Percentiles rank a stretch among this genome's conserved stretches.
Conservation (phyloP, 768 basidiomycete species). For the Mycena filopes region DNA sequence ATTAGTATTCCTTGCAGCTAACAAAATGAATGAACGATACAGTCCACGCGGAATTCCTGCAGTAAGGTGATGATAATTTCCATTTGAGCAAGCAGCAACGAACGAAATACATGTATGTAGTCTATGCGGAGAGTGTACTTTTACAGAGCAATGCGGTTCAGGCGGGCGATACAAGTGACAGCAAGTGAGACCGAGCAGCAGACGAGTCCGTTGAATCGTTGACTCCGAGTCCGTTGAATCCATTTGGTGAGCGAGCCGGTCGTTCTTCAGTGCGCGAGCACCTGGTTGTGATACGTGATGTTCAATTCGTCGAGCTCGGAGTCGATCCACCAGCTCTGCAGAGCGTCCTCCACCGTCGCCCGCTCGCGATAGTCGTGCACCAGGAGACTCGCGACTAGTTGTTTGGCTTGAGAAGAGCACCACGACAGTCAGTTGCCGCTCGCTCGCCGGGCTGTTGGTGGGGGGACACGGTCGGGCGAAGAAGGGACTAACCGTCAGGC, state of each 20-base stretch:
- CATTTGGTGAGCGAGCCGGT: conserved; percentile 40
- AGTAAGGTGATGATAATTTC: conserved; percentile 47
- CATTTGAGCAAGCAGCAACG: conserved; percentile 27
- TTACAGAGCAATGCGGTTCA: conserved; percentile 9
- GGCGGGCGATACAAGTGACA: conserved; percentile 1
- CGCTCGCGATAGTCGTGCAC: conserved; percentile 66
- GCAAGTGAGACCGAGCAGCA: conserved; percentile 18
- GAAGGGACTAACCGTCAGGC: conserved; percentile 61
- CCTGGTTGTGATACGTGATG: conserved; percentile 62
- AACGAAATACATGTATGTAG: conserved; percentile 24
- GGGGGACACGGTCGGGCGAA: not conserved
- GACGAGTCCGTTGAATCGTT: conserved; percentile 6
- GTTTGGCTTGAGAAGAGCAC: conserved; percentile 58
- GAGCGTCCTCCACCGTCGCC: conserved; percentile 70
- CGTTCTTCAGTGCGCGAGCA: conserved; percentile 35
- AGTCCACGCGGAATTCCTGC: conserved; percentile 90
- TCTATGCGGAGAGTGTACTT: conserved; percentile 14
- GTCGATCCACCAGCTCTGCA: conserved; percentile 74
- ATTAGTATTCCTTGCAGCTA: conserved; percentile 20
- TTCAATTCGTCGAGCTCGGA: conserved; percentile 71
- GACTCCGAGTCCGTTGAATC: too few species aligned
- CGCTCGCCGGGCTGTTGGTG: conserved; percentile 5
- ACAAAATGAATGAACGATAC: conserved; percentile 31
- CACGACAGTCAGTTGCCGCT: conserved; percentile 6
- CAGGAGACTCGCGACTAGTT: conserved; percentile 70